Base-by-base conservation (phyloP, 331 rosid species). In the Phaseolus coccineus region DNA sequence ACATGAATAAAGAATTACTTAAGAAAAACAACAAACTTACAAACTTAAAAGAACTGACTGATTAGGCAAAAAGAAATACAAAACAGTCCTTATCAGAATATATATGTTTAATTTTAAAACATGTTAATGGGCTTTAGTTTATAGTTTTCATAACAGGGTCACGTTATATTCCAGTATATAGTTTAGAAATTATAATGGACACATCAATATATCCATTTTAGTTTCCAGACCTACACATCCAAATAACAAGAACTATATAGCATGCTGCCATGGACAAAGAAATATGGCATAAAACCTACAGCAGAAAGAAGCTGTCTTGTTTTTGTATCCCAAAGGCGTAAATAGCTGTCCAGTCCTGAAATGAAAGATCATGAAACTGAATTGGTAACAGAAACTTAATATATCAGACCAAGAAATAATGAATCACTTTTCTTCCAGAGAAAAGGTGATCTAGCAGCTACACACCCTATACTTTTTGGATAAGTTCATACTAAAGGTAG, bases 241-340 rank as follows among this genome's bases (percentile, higher is more conserved):
- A 27, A 52, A 63, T 35, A 47, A 51, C 12, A 63, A 16, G 55
- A 74, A 81, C 66, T 68, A 28, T 22, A 52, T 14, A 59, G 70
- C 77, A 75, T 28, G 63, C 8, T 11, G 55, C 28, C 58, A 80
- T 16, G 4, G 57, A 64, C 50, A 25, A 74, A 77, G 8, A 24
- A 46, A 66, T 35, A 62, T 68, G 58, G 69, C 28, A 69, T 48
- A 64, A 76, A 72, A 66, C 94, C 47, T 91, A 95, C 99, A 77
- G 96, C 90, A 73, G 97, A 91, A 71, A 95, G 97, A 78, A 89
- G 93, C 75, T 95, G 96, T 77, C 99, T 90, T 0, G 97, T 86
- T 77, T 88, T 91, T 7, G 87, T 85, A 79, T 95, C 89, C 99
- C 99, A 95, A 53, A 95, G 57, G 31, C 98, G 98, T 37, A 95